Evolutionary conservation across 1,284 basidiomycete species (phyloP), one percentile per base, ranked within the genome.

Genomic region (Austroboletus niveus): DNA sequence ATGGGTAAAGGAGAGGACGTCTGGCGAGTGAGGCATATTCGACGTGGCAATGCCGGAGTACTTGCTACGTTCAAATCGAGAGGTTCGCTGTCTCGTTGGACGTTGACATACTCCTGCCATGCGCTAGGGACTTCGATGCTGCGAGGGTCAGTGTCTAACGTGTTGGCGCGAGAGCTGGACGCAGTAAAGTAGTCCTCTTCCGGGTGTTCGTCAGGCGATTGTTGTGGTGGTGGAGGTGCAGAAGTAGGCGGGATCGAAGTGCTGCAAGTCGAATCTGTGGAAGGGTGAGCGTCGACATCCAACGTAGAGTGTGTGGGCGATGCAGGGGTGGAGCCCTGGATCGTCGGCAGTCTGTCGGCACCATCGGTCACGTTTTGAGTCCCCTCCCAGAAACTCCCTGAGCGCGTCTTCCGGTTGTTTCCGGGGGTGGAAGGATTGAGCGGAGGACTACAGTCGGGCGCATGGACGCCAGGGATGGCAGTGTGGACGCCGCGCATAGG

Each of bases 401-500:
- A 65, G 27, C 85, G 76, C 20, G 75, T 71, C 58, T 80, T 81
- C 24, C 85, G 77, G 42, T 68, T 72, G 42, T 70, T 75, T 36
- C 75, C 76, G 1, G 85, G 80, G 1, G 80, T 80, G 27, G 64
- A 59, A 1, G 69, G 62, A 42, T 70, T 64, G 17, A 60, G 49
- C 57, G 61, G 48, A 57, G 66, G 61, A 39, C 55, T 60, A 24
- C 57, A 59, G n/a, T 72, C 69, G 6, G 65, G 57, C 3, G 77
- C 72, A 62, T 85, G 79, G 4, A 78, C 77, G n/a, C 84, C 81
- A 4, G 85, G 86, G 41, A 89, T 78, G 4, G 80, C 74, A n/a
- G 87, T 76, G 15, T 75, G 81, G 5, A 84, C 76, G 8, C 83
- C 79, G 17, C 87, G 81, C 82, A 94, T 84, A 0, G 92, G 92